Base-by-base conservation (phyloP, 2,329 filamentous ascomycete genomes). In the Lachnellula arida region DNA sequence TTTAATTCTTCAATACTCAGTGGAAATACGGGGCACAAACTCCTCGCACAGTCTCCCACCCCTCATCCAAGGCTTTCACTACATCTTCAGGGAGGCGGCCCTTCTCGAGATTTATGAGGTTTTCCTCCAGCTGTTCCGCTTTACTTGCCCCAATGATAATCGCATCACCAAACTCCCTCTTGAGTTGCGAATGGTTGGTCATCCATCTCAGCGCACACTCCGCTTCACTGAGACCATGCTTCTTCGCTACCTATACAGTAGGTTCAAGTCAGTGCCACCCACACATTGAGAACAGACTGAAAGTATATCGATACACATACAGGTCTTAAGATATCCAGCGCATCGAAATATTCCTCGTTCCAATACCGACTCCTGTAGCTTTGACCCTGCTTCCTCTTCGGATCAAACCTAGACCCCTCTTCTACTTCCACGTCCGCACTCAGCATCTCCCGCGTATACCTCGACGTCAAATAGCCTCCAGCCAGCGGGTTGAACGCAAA, bases 71-170 rank as follows among this genome's bases (percentile, higher is more conserved):
- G 14, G 81, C 85, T 68, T 85, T 73, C 11, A 95, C 79, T 15
- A 95, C 86, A 25, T 91, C 88, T 12, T 88, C 82, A 0, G 89
- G 89, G 60, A 95, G 73, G 1, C 89, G 89, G 0, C 89, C 87
- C 79, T 84, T 83, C 68, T 85, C 81, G 28, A 87, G 68, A 59
- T 78, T 73, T 54, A 78, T 72, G 51, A 86, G 72, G 68, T 86
- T 86, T 60, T 76, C 73, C 63, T 79, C 75, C 37, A 86, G 73
- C 71, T 87, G 82, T 50, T 74, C 73, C 48, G 79, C 71, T 61
- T 75, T 81, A 53, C 80, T 84, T 44, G 82, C 75, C 34, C 83
- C 83, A 50, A 86, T 78, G 49, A 86, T 74, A 61, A 86, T 75
- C 35, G 79, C 81, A 67, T 85, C 83, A 63, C 78, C 80, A 40